Conservation (phyloP, 495 filamentous ascomycete species). For the Aspergillus sclerotioniger region DNA sequence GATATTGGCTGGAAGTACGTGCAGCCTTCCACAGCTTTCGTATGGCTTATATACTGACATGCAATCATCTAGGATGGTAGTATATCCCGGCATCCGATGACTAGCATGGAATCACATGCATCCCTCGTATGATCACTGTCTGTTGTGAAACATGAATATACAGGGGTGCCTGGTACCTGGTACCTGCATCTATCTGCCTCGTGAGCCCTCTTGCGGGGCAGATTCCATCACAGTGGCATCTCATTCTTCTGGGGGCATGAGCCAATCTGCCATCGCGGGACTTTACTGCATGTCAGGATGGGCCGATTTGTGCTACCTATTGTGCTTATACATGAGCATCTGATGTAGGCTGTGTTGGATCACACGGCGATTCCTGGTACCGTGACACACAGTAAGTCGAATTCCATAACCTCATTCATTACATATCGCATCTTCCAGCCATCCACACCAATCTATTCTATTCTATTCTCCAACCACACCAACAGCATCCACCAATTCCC, state of each 20-base stretch:
- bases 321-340: background rate
- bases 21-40: background rate
- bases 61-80: background rate
- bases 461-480: background rate
- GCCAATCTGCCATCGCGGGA: background rate
- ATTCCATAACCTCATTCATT: background rate
- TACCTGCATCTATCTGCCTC: no score
- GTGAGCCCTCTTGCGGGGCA: no score
- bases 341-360: background rate
- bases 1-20: background rate
- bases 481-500: background rate
- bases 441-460: background rate
- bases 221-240: no score
- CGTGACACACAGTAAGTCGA: no score
- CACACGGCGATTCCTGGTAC: background rate
- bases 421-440: background rate
- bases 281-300: background rate
- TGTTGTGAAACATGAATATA: background rate
- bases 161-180: no score
- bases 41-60: background rate
- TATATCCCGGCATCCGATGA: background rate
- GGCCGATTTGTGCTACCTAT: background rate
- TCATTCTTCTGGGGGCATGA: background rate
- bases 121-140: background rate
- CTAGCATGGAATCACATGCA: background rate